Percentiles rank a stretch among this genome's conserved stretches.
phyloP scores from a whole-genome alignment of 768 basidiomycete species.

The Pleurotus ostreatus region DNA sequence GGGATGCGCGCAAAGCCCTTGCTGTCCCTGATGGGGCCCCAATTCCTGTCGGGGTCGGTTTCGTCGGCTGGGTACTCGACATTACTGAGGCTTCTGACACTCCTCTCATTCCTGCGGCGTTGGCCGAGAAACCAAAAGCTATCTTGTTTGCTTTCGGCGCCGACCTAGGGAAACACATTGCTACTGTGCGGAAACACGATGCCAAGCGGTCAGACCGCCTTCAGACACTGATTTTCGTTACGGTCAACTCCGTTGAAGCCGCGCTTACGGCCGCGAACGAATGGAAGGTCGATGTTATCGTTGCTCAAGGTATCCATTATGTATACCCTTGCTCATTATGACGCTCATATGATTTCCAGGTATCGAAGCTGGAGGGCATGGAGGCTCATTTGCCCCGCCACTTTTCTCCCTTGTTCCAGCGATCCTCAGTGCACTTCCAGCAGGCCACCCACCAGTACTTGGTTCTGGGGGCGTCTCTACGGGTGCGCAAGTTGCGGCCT shows the following conservation, averaged over 20 bases:
- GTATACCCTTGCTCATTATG: background rate
- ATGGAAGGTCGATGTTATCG: slow-evolving; percentile 48
- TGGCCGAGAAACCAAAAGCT: slow-evolving; percentile 38
- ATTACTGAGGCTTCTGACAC: slow-evolving; percentile 27
- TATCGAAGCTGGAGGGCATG: slow-evolving; percentile 48
- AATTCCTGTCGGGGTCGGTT: slow-evolving; percentile 54
- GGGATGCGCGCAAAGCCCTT: slow-evolving; percentile 32
- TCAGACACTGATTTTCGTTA: slow-evolving; percentile 32
- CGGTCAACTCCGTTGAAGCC: slow-evolving; percentile 38
- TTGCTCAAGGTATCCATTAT: slow-evolving; percentile 44
- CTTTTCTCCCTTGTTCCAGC: slow-evolving; percentile 32
- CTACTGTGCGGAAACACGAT: slow-evolving; percentile 31
- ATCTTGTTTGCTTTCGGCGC: slow-evolving; percentile 53
- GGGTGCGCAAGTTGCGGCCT: slow-evolving; percentile 36
- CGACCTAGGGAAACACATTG: slow-evolving; percentile 39
- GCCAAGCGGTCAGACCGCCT: slow-evolving; percentile 28
- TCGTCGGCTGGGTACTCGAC: slow-evolving; percentile 54
- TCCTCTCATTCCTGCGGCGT: slow-evolving; percentile 29
- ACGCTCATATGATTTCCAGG: slow-evolving; percentile 24
- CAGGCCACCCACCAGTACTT: slow-evolving; percentile 29
- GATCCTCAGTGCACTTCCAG: slow-evolving; percentile 25
- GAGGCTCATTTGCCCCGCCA: slow-evolving; percentile 31
- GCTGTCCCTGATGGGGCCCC: slow-evolving; percentile 18
- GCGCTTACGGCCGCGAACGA: slow-evolving; percentile 38
- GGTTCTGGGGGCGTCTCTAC: slow-evolving; percentile 47